A percentile compares a stretch with the other conserved stretches of the same genome.
phyloP scores from a whole-genome alignment of 1,139 yeast genomes.

The Suhomyces ambrosiae region DNA sequence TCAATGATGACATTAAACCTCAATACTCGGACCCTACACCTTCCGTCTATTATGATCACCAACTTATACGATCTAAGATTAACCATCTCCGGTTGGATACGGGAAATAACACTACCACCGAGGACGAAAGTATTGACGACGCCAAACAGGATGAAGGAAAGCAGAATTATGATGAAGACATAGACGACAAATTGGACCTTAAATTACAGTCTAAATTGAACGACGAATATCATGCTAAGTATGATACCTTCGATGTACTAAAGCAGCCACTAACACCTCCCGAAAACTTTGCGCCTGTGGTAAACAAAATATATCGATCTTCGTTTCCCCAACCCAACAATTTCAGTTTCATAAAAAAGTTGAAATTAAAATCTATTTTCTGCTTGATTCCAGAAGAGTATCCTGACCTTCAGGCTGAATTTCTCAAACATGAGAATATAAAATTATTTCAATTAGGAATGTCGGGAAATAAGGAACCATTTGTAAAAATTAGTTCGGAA shows the following conservation, averaged over 20 bases:
- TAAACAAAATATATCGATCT: constrained; percentile 77
- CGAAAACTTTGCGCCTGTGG: constrained; percentile 87
- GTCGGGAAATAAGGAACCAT: constrained; percentile 96
- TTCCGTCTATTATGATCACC: constrained; percentile 25
- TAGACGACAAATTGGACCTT: constrained; percentile 44
- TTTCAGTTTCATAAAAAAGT: constrained; percentile 63
- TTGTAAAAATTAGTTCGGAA: constrained; percentile 79
- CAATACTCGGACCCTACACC: constrained; percentile 18
- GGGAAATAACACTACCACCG: constrained; percentile 26
- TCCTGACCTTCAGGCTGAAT: constrained; percentile 72
- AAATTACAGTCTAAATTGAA: constrained; percentile 27
- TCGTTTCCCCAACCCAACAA: constrained; percentile 88
- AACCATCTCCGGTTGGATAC: constrained; percentile 29
- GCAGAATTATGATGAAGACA: constrained; percentile 42
- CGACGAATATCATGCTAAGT: constrained; percentile 20
- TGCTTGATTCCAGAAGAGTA: constrained; percentile 91
- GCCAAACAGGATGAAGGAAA: constrained; percentile 1
- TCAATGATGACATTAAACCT: constrained; percentile 21
- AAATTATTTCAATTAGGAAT: constrained; percentile 83
- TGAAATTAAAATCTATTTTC: constrained; percentile 71
- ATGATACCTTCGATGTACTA: constrained; percentile 10
- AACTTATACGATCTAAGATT: constrained; percentile 38
- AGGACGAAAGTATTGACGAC: constrained; percentile 21
- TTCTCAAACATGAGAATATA: constrained; percentile 61
- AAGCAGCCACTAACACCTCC: constrained; percentile 62